These are phyloP conservation scores for Ceratocystis eucalypticola DNA, from an alignment of 2,329 filamentous ascomycete genomes.

Conservation along the genomic window DNA sequence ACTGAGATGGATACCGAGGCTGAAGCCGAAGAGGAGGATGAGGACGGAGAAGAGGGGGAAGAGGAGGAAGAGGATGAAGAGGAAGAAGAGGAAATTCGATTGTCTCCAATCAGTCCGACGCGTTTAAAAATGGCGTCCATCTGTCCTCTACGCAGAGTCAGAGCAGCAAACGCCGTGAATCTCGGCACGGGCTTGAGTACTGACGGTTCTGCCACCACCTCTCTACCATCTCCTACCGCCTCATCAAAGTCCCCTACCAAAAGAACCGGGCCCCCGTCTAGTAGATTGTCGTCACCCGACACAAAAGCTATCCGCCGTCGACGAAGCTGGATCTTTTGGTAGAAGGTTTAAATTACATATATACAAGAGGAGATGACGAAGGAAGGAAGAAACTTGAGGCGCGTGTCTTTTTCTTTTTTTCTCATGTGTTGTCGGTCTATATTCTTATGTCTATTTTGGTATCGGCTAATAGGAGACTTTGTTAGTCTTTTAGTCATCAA, in stretches of 20 bases:
- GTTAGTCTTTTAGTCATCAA: constrained; percentile 1
- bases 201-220: neutral
- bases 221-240: neutral
- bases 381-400: neutral
- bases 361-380: neutral
- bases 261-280: neutral
- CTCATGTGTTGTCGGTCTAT: neutral
- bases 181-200: neutral
- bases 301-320: neutral
- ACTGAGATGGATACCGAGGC: neutral
- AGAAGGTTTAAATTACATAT: neutral
- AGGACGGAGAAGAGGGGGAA: neutral
- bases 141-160: constrained; percentile 14
- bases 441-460: constrained; percentile 1
- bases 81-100: constrained; percentile 6
- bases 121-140: constrained; percentile 17
- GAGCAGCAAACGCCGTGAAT: neutral
- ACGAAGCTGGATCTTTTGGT: constrained; percentile 15
- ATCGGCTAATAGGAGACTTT: constrained; percentile 1
- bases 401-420: neutral
- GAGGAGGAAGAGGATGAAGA: neutral
- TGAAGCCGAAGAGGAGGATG: neutral
- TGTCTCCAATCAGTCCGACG: constrained; percentile 16
- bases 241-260: neutral
- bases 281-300: neutral